Base-by-base conservation (phyloP, 2,329 filamentous ascomycete species). In the Rhynchosporium secalis region DNA sequence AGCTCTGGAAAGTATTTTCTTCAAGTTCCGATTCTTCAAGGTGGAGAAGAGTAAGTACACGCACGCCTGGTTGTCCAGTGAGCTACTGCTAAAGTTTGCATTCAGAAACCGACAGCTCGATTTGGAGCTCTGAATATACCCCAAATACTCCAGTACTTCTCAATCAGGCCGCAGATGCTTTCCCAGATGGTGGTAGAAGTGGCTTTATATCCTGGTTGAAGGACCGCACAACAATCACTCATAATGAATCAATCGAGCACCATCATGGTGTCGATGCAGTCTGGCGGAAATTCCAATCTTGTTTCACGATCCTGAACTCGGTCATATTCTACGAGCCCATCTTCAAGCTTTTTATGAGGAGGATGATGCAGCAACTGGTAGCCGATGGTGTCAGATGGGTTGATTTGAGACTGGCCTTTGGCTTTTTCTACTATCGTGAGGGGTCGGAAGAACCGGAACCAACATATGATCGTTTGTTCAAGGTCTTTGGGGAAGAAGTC, bases 301-400 rank as follows among this genome's bases (percentile, higher is more conserved):
- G 88, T 65, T 96, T 97, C 75, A 77, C 82, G 2, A 84, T 94
- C 3, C 81, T 94, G 49, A 84, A 85, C 46, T 88, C 86, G 15
- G 83, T 96, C 57, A 81, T 96, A 55, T 90, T 89, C 76, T 96
- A 97, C 76, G 94, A 97, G 76, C 93, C 93, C 13, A 91, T 98
- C 66, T 94, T 91, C 77, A 86, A 92, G 29, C 79, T 80, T 20
- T 96, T 92, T 71, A 78, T 97, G 64, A 85, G 83, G 33, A 83
- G 85, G 28, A 81, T 97, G 69, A 85, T 96, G 75, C 78, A 78
- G 55, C 82, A 88, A 54, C 80, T 97, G 28, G 80, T 87, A n/a
- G 85, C 85, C 3, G 94, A 99, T 73, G 92, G 92, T 4, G 85
- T 97, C 36, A 86, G 82, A 71, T 98, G 92, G 82, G 89, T 90